These are phyloP conservation scores for Deuterostichococcus epilithicus DNA, from an alignment of 139 green algal species.

Conservation along the genomic window DNA sequence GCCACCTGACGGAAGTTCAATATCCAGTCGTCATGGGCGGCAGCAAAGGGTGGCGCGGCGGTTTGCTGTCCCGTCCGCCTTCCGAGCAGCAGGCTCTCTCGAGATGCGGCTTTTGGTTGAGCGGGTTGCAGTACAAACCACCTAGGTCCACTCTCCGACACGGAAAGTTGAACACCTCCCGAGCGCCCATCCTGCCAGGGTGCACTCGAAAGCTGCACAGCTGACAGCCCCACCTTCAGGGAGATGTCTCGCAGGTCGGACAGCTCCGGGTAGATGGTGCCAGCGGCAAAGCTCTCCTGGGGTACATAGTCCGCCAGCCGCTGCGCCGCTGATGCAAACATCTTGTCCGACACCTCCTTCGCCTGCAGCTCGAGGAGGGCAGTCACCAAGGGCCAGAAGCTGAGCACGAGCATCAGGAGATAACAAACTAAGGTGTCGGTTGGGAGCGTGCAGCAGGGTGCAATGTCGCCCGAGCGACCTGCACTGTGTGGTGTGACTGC, in stretches of 20 bases:
- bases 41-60: background rate
- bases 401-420: background rate
- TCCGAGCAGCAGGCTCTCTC: background rate
- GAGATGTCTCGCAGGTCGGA: constrained; percentile 29
- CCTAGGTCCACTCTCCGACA: too few species aligned
- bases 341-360: constrained; percentile 11
- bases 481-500: background rate
- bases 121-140: background rate
- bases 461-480: too few species aligned
- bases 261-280: constrained; percentile 43
- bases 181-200: too few species aligned
- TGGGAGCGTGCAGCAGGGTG: too few species aligned
- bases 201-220: background rate
- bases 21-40: too few species aligned
- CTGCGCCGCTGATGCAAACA: constrained; percentile 24
- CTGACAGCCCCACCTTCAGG: background rate
- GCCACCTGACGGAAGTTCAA: constrained; percentile 29
- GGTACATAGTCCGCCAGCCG: constrained; percentile 22
- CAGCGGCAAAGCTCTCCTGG: constrained; percentile 25
- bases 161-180: background rate
- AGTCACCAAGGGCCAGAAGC: too few species aligned
- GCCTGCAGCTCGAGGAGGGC: background rate
- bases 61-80: background rate
- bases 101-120: too few species aligned
- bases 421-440: too few species aligned